Conservation (phyloP, 2,329 filamentous ascomycete genomes). For the Stemphylium vesicarium region DNA sequence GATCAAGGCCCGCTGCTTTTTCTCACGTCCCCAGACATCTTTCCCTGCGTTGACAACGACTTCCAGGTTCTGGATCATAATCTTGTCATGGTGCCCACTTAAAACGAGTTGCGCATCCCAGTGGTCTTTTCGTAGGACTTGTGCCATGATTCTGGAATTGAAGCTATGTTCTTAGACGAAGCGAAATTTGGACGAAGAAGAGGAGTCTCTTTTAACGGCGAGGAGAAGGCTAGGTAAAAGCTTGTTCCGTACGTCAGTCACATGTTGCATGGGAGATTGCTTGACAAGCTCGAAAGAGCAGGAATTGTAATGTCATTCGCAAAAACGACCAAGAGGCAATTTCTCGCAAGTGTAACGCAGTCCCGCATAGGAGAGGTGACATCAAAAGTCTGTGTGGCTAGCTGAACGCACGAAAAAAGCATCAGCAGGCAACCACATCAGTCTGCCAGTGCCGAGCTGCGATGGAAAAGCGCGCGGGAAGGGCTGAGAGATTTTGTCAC, state of each 20-base stretch:
- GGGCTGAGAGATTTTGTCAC: conserved; percentile 13
- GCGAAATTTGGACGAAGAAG: neutral
- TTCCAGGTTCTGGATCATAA: conserved; percentile 69
- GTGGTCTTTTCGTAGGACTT: conserved; percentile 22
- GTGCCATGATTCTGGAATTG: conserved; percentile 11
- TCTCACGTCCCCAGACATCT: conserved; percentile 72
- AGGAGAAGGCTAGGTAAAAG: neutral
- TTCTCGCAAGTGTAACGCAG: neutral
- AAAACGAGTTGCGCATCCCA: conserved; percentile 32
- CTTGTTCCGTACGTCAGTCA: neutral
- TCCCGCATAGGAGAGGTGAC: neutral
- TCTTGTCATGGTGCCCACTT: conserved; percentile 46
- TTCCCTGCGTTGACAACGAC: conserved; percentile 62
- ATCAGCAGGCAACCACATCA: neutral
- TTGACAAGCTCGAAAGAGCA: neutral
- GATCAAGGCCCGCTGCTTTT: conserved; percentile 67
- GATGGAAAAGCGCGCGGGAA: neutral
- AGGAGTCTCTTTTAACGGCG: neutral
- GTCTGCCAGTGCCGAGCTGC: too few species aligned
- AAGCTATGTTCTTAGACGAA: neutral
- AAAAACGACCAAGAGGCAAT: neutral
- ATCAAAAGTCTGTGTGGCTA: neutral
- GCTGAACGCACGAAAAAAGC: neutral
- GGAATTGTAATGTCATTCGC: neutral
- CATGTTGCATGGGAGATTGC: neutral